Percentiles rank a stretch among this genome's conserved stretches.
phyloP scores from a whole-genome alignment of 176 grass and related monocot species.

The Raddia guianensis region DNA sequence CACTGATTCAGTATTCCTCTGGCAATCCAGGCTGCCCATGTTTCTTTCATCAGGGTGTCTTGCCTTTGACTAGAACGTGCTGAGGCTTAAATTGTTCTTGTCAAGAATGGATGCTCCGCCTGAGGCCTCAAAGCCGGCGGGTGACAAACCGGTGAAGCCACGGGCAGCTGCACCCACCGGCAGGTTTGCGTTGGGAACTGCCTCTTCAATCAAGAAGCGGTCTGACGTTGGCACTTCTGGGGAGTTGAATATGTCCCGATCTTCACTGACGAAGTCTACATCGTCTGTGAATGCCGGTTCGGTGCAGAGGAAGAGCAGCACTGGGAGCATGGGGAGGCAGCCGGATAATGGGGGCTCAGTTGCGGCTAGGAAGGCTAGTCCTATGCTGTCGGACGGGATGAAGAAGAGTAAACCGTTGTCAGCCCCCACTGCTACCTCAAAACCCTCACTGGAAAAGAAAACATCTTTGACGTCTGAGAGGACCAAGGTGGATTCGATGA shows the following conservation, averaged over 20 bases:
- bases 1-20: conserved; percentile 9
- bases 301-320: conserved; percentile 57
- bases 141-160: conserved; percentile 39
- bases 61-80: conserved; percentile 23
- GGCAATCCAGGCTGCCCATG: conserved; percentile 38
- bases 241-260: conserved; percentile 28
- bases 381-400: conserved; percentile 52
- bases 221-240: background rate
- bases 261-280: conserved; percentile 43
- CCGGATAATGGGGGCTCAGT: conserved; percentile 44
- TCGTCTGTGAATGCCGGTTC: conserved; percentile 23
- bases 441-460: conserved; percentile 38
- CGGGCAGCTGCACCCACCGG: conserved; percentile 15
- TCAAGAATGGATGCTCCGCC: conserved; percentile 49
- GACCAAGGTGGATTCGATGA: conserved; percentile 35
- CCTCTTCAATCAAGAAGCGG: conserved; percentile 55
- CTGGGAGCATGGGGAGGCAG: conserved; percentile 40
- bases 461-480: conserved; percentile 46
- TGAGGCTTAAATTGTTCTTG: conserved; percentile 14
- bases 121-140: conserved; percentile 23
- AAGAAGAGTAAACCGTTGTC: conserved; percentile 53
- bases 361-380: conserved; percentile 52
- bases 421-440: conserved; percentile 38
- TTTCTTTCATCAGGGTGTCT: background rate
- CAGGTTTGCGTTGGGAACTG: conserved; percentile 30